phyloP scores from a whole-genome alignment of 2,329 filamentous ascomycete genomes.

The Capronia epimyces region DNA sequence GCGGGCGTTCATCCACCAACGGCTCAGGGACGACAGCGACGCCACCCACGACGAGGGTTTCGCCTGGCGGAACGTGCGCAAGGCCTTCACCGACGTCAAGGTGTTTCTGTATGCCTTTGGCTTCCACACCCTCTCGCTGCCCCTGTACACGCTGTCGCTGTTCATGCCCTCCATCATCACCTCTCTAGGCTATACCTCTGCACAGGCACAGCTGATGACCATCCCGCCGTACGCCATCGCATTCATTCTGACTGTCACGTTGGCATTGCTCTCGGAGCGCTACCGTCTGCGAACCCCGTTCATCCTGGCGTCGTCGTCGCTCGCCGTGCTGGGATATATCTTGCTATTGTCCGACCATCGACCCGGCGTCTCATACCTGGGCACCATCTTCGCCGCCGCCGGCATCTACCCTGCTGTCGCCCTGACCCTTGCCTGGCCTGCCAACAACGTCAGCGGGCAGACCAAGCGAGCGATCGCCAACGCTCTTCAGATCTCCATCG shows the following conservation, averaged over 20 bases:
- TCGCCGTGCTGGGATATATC: conserved; percentile 60
- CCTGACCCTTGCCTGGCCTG: conserved; percentile 60
- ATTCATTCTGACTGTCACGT: conserved; percentile 48
- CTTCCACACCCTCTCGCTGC: conserved; percentile 69
- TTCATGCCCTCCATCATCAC: conserved; percentile 57
- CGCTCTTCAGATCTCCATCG: conserved; percentile 67
- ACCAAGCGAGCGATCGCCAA: conserved; percentile 64
- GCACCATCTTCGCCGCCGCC: conserved; percentile 58
- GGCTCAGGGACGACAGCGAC: conserved; percentile 64
- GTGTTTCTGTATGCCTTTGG: conserved; percentile 67
- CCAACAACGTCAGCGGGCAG: conserved; percentile 66
- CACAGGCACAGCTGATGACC: conserved; percentile 61
- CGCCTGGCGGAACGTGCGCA: conserved; percentile 59
- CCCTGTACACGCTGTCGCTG: conserved; percentile 46
- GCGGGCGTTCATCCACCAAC: conserved; percentile 54
- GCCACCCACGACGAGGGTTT: conserved; percentile 57
- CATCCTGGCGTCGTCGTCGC: conserved; percentile 52
- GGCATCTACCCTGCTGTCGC: conserved; percentile 61
- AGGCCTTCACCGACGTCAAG: conserved; percentile 62
- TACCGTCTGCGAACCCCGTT: conserved; percentile 56
- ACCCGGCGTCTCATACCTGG: conserved; percentile 55
- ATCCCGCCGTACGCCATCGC: conserved; percentile 61
- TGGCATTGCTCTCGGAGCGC: conserved; percentile 58
- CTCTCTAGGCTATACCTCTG: conserved; percentile 50
- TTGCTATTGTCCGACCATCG: conserved; percentile 52